Conservation (phyloP, 2,329 filamentous ascomycete genomes). For the Ciborinia camelliae region DNA sequence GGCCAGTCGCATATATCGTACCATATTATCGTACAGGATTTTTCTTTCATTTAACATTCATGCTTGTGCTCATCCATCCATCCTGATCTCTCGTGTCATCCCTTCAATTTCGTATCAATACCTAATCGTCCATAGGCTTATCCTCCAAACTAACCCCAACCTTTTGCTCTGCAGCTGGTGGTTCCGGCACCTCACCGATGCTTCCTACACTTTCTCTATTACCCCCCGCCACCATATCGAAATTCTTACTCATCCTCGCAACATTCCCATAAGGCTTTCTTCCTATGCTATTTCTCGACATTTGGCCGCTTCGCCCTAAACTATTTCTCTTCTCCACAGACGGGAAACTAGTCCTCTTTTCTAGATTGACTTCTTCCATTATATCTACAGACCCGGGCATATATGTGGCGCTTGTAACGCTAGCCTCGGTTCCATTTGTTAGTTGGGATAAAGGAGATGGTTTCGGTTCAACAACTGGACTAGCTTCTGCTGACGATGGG, state of each 20-base stretch:
- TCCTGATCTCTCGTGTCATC: background rate
- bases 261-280: constrained; percentile 12
- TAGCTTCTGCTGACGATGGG: constrained; percentile 44
- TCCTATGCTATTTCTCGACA: constrained; percentile 11
- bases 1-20: constrained; percentile 11
- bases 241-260: constrained; percentile 15
- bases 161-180: constrained; percentile 6
- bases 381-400: constrained; percentile 33
- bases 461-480: constrained; percentile 26
- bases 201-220: constrained; percentile 13
- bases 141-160: constrained; percentile 9
- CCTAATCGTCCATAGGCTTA: constrained; percentile 15
- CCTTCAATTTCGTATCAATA: background rate
- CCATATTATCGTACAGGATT: constrained; percentile 15
- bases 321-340: constrained; percentile 60
- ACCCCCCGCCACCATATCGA: background rate
- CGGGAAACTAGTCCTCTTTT: constrained; percentile 35
- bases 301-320: constrained; percentile 46
- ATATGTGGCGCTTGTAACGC: constrained; percentile 34
- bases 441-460: constrained; percentile 26
- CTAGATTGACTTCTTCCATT: constrained; percentile 17
- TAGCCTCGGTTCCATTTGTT: constrained; percentile 29
- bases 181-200: constrained; percentile 7
- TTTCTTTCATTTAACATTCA: constrained; percentile 11
- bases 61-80: constrained; percentile 4